phyloP scores from a whole-genome alignment of 257 asterid species.

The Solanum boliviense region DNA sequence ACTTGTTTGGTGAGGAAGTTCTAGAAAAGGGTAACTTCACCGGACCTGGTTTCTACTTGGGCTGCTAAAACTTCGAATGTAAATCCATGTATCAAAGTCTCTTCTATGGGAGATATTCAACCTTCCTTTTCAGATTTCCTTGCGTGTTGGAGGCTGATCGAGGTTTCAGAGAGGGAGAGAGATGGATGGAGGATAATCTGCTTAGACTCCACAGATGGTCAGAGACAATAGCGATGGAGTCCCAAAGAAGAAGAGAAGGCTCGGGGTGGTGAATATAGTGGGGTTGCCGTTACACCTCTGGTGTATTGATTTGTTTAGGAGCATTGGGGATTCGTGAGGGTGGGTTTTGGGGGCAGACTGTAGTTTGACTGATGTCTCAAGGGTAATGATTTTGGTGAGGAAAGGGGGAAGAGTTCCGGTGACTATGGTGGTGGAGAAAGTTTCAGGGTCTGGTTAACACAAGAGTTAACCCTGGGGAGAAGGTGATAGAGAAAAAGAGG shows the following conservation, averaged over 20 bases:
- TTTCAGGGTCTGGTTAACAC: neutral
- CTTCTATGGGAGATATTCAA: neutral
- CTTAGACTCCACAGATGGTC: neutral
- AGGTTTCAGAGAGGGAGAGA: neutral
- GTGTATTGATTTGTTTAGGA: neutral
- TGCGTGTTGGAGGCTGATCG: neutral
- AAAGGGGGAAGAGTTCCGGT: neutral
- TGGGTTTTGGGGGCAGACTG: neutral
- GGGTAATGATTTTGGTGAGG: neutral
- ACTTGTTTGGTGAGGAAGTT: neutral
- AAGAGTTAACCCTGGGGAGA: neutral
- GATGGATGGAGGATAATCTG: neutral
- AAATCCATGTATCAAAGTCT: neutral
- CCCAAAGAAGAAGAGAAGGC: neutral
- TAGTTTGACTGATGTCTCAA: neutral
- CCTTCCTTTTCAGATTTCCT: neutral
- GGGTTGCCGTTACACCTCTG: neutral
- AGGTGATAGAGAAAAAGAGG: neutral
- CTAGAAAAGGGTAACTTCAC: neutral
- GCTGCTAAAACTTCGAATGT: neutral
- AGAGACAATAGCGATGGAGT: neutral
- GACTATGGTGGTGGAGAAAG: neutral
- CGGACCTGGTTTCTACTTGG: neutral
- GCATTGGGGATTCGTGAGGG: neutral
- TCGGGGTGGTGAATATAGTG: neutral